phyloP scores from a whole-genome alignment of 495 filamentous ascomycete genomes.

The Gamarada debralockiae region DNA sequence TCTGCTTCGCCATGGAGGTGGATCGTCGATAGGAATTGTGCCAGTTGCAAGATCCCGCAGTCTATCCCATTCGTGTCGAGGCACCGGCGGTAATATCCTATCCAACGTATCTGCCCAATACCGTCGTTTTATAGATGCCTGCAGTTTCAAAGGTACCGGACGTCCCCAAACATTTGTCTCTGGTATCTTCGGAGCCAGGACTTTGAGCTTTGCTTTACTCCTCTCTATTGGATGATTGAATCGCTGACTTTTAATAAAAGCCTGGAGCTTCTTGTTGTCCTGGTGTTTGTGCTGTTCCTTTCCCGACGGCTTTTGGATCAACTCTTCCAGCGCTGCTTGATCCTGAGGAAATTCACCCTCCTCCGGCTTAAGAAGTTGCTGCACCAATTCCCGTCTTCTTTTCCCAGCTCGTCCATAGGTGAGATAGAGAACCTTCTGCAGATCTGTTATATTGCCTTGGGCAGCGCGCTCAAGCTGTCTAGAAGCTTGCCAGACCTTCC shows the following conservation, averaged over 20 bases:
- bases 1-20: conserved; percentile 5
- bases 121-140: conserved; percentile 52
- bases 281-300: background rate
- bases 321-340: conserved; percentile 3
- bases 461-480: conserved; percentile 53
- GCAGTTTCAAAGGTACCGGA: conserved; percentile 47
- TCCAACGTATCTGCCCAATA: conserved; percentile 56
- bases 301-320: conserved; percentile 1
- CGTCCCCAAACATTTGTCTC: conserved; percentile 60
- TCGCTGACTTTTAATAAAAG: conserved; percentile 24
- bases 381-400: conserved; percentile 55
- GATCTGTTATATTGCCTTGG: conserved; percentile 55
- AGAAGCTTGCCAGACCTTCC: conserved; percentile 32
- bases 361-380: conserved; percentile 4
- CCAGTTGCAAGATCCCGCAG: conserved; percentile 56
- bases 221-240: conserved; percentile 19
- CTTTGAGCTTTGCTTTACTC: conserved; percentile 28
- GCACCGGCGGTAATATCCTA: conserved; percentile 68
- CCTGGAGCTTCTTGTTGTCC: conserved; percentile 10
- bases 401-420: conserved; percentile 75
- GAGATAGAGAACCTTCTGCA: conserved; percentile 59
- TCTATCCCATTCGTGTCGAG: conserved; percentile 56
- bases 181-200: conserved; percentile 49
- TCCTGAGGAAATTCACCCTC: conserved; percentile 13
- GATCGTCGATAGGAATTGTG: background rate